phyloP scores from a whole-genome alignment of 2,329 filamentous ascomycete species.

The Aureobasidium sp. region DNA sequence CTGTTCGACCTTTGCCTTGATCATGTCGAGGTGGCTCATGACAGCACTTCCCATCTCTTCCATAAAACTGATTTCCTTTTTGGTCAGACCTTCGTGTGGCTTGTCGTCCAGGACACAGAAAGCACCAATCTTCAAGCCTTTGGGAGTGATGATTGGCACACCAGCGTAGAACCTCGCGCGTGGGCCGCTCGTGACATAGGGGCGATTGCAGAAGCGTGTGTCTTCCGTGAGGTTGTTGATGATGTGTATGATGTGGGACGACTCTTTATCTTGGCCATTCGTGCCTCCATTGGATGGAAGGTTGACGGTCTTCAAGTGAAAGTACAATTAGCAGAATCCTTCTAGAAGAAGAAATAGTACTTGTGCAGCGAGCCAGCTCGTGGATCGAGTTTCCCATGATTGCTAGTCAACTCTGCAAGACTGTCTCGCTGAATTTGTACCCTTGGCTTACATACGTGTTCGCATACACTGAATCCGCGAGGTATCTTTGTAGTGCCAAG shows the following conservation, averaged over 20 bases:
- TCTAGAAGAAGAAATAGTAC: too few relatives aligned
- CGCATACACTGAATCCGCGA: constrained; percentile 38
- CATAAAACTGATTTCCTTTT: constrained; percentile 60
- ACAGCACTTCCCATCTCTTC: constrained; percentile 52
- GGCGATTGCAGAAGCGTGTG: constrained; percentile 34
- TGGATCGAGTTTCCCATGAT: too few relatives aligned
- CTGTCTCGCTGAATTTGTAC: too few relatives aligned
- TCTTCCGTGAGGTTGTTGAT: constrained; percentile 35
- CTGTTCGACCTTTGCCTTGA: constrained; percentile 36
- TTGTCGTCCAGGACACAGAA: constrained; percentile 67
- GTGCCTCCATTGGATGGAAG: constrained; percentile 9
- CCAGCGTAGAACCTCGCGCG: constrained; percentile 58
- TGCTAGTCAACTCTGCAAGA: too few relatives aligned
- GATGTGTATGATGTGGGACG: constrained; percentile 21
- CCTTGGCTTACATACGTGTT: too few relatives aligned
- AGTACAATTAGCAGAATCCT: too few relatives aligned
- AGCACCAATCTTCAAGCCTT: constrained; percentile 65
- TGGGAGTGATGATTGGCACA: constrained; percentile 67
- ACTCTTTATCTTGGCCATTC: constrained; percentile 28
- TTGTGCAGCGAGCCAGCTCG: too few relatives aligned
- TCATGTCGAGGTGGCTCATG: constrained; percentile 38
- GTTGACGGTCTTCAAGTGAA: too few relatives aligned
- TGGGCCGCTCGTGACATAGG: constrained; percentile 32
- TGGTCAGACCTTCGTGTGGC: constrained; percentile 56
- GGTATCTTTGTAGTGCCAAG: constrained; percentile 37